Evolutionary conservation across 2,329 filamentous ascomycete genomes (phyloP), one percentile per base, ranked within the genome.

Genomic region (Cladosporium cucumerinum): DNA sequence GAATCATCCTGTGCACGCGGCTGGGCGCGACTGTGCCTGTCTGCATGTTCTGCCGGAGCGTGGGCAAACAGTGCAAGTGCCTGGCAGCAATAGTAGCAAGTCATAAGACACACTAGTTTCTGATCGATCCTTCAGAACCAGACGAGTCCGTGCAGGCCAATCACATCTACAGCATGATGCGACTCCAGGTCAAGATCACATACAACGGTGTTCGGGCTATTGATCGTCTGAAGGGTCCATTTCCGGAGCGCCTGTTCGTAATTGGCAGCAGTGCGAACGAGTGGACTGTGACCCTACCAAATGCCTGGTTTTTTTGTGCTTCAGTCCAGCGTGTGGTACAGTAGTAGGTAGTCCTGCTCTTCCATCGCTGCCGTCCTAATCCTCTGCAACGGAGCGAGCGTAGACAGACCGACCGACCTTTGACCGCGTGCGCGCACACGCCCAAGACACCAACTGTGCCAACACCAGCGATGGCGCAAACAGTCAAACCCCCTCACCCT

Each of bases 41-140:
- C 59, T 61, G 59, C 59, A 61, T 61, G 60, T 54, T 62, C 60
- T 62, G 49, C 60, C 60, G 28, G 5, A 30, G 28, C 28, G 60
- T 14, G 60, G 28, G 49, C 49, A 62, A 62, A 21, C n/a, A 12
- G 48, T 62, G 60, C 60, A 34, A 39, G 23, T 62, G 49, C 60
- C 34, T 62, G 60, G 39, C 49, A 62, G 59, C 34, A 61, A 26
- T 52, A 62, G 54, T 55, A 55, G 36, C 25, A 39, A 23, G 58
- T 30, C 25, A 62, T 62, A 62, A 54, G 23, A 62, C 60, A 43
- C 60, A 21, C 49, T 62, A 55, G 60, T 62, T 26, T 62, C 48
- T 46, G 48, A 54, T 62, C 25, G 48, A 54, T 62, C 25, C 23
- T 52, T 46, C n/a, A 46, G 39, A 43, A 46, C 28, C 18, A 55